Evolutionary conservation across 164 flowering plant genomes (phyloP), one percentile per base, ranked within the genome.

Genomic region (Dillenia suffruticosa): DNA sequence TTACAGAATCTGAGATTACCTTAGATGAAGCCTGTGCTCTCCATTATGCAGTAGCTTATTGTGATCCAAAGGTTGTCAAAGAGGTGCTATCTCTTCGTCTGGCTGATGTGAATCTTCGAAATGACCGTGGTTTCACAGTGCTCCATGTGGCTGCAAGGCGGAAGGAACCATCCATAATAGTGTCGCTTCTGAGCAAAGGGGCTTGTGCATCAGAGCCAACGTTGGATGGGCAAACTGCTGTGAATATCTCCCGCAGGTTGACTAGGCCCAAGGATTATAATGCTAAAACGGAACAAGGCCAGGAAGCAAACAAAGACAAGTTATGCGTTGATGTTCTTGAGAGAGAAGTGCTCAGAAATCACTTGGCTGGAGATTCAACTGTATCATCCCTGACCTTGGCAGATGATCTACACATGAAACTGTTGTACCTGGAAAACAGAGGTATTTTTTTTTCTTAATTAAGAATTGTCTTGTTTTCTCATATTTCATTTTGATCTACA

Each of bases 81-180:
- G 89, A 84, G 76, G 69, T 88, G 26, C 85, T 88, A 45, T 57
- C 59, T 61, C 69, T 86, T 10, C 77, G 63, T 16, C 12, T 69
- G 8, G 87, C 88, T 26, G 74, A 82, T 74, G 84, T 82, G 46
- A 83, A 86, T 64, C 80, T 74, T 26, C 54, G 68, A 54, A 80
- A 81, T 65, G 15, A 72, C 4, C 72, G 88, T 15, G 95, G 91
- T 15, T 76, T 78, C 66, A 75, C 91, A 0, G 89, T 83, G 24
- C 84, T 88, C 12, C 95, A 88, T 46, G 68, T 88, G 46, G 96
- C 90, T 72, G 96, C 90, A 10, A 81, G 72, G 79, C 80, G 92
- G 2, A 84, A 75, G 65, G 92, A 84, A 48, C 92, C 92, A 19
- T 75, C 85, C 1, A 67, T 88, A 1, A 77, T 88, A n/a, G 79